A percentile compares a stretch with the other conserved stretches of the same genome.
These are phyloP conservation scores for Tympanopsis confertula DNA, from an alignment of 2,329 filamentous ascomycete genomes.

Conservation along the genomic window DNA sequence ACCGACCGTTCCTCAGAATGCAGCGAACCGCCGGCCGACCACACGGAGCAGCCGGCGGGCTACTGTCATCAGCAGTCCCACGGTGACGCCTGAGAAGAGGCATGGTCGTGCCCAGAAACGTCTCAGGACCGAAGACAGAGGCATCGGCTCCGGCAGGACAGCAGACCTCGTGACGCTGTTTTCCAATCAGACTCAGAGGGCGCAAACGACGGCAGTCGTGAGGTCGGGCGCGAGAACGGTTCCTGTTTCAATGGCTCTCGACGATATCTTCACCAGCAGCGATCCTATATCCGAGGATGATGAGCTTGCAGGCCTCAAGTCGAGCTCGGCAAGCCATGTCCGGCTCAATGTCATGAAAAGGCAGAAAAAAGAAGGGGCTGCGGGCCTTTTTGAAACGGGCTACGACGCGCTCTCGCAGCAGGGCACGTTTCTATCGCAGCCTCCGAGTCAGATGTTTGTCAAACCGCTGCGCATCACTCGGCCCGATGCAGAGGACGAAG, in stretches of 20 bases:
- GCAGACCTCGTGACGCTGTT: constrained; percentile 48
- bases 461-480: no score
- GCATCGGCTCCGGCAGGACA: constrained; percentile 31
- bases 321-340: constrained; percentile 39
- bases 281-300: constrained; percentile 50
- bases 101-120: constrained; percentile 25
- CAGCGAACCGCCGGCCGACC: constrained; percentile 13
- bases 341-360: constrained; percentile 38
- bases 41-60: constrained; percentile 13
- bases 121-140: constrained; percentile 15
- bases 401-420: constrained; percentile 10
- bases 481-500: no score
- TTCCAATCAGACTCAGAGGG: constrained; percentile 45
- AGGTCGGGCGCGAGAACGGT: constrained; percentile 23
- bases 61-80: constrained; percentile 20
- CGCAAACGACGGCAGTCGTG: constrained; percentile 18
- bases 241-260: constrained; percentile 16
- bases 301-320: constrained; percentile 36
- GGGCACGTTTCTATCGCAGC: constrained; percentile 7
- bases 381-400: constrained; percentile 20
- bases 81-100: constrained; percentile 31
- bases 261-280: constrained; percentile 34
- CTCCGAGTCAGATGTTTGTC: constrained; percentile 38
- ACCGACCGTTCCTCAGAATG: constrained; percentile 2
- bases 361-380: constrained; percentile 38